A percentile compares a stretch with the other conserved stretches of the same genome.
Conservation (phyloP, 768 basidiomycete genomes). For the Kwoniella sp. region DNA sequence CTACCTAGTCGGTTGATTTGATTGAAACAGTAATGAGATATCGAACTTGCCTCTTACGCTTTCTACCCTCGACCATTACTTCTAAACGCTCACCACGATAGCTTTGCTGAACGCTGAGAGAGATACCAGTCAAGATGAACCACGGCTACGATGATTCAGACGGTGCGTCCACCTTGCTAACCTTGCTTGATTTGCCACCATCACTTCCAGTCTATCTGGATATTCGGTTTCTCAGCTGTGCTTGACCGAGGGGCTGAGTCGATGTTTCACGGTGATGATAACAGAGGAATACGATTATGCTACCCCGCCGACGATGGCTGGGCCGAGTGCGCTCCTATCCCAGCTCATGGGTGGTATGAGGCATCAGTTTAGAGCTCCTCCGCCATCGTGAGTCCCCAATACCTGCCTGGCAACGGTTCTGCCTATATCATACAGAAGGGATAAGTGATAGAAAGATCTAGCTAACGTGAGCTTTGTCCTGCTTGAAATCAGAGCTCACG, state of each 20-base stretch:
- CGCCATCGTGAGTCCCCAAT: conserved; percentile 23
- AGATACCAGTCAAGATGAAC: conserved; percentile 36
- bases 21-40: not conserved
- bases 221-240: too few relatives aligned
- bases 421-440: not conserved
- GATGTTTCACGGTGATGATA: conserved; percentile 6
- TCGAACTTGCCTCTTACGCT: not conserved
- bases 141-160: conserved; percentile 55
- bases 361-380: conserved; percentile 21
- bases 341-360: conserved; percentile 49
- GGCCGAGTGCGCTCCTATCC: conserved; percentile 40
- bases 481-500: conserved; percentile 64
- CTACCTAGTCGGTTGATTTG: too few relatives aligned
- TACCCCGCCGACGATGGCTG: conserved; percentile 27
- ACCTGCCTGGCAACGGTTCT: too few relatives aligned
- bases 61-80: too few relatives aligned
- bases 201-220: too few relatives aligned
- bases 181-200: not conserved
- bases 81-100: too few relatives aligned
- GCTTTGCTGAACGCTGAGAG: not conserved
- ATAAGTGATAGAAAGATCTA: not conserved
- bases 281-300: conserved; percentile 32
- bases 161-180: conserved; percentile 28
- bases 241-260: not conserved
- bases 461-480: not conserved